Base-by-base conservation (phyloP, 805 yeast genomes). In the Metschnikowia hibisci region DNA sequence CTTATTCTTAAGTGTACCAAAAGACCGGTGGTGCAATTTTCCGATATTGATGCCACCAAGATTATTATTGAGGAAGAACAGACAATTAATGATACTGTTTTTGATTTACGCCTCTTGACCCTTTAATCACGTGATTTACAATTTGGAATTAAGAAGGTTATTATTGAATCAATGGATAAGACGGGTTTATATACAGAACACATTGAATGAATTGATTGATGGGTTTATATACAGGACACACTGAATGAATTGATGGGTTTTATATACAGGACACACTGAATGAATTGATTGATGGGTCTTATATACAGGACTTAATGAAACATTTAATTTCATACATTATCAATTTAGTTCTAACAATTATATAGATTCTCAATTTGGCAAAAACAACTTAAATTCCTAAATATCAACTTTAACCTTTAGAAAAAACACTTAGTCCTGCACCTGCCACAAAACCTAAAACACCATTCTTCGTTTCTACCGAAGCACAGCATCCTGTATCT, bases 61-160 rank as follows among this genome's bases (percentile, higher is more conserved):
- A 50, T 67, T 31, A 74, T 86, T 44, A 78, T 93, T 46, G 95
- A 88, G 57, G 98, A 91, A 69, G 95, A 88, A 59, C 95, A 88
- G 64, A 67, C 57, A 34, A 71, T 71, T 51, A 87, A 86, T 56
- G 96, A 87, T 52, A 83, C 96, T 39, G 67, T 78, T 41, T 82
- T 90, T 73, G 76, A 77, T 50, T 76, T 90, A 67, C 82, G 95
- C 66, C 77, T 90, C 62, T 76, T 89, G 66, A 81, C 73, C 64
- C 63, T 89, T 47, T 82, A 71, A 25, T 13, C n/a, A n/a, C n/a
- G n/a, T n/a, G n/a, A n/a, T n/a, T n/a, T n/a, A n/a, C n/a, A n/a
- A n/a, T n/a, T n/a, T n/a, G n/a, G n/a, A n/a, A n/a, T n/a, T n/a
- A n/a, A n/a, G n/a, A n/a, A n/a, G n/a, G n/a, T n/a, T n/a, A n/a